phyloP scores from a whole-genome alignment of 2,329 filamentous ascomycete genomes.

The Hypoxylon sp. region DNA sequence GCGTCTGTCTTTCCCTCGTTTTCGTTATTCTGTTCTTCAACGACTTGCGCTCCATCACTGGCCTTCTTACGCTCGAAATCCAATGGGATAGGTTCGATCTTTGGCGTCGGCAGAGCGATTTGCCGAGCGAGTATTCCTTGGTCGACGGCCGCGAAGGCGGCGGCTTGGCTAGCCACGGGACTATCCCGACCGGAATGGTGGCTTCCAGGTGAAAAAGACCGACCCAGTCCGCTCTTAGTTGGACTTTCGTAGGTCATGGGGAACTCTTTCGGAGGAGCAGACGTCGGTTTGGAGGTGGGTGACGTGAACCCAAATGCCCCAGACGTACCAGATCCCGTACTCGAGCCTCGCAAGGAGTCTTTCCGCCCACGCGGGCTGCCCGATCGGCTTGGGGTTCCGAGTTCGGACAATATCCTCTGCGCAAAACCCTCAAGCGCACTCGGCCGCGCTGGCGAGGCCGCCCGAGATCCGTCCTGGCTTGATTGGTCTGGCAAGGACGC shows the following conservation, averaged over 20 bases:
- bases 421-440: constrained; percentile 73
- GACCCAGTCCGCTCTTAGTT: constrained; percentile 50
- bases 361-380: constrained; percentile 66
- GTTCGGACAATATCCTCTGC: constrained; percentile 73
- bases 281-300: constrained; percentile 55
- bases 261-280: constrained; percentile 61
- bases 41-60: constrained; percentile 37
- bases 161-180: constrained; percentile 65
- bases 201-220: constrained; percentile 61
- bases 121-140: constrained; percentile 71
- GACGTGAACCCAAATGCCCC: constrained; percentile 53
- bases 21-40: constrained; percentile 49
- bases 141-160: constrained; percentile 74
- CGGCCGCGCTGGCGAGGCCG: constrained; percentile 66
- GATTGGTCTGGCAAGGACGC: constrained; percentile 58
- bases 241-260: constrained; percentile 58
- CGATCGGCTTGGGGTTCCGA: constrained; percentile 68
- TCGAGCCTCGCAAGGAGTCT: constrained; percentile 57
- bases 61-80: constrained; percentile 56
- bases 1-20: constrained; percentile 48
- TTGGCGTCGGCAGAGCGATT: constrained; percentile 64
- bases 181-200: constrained; percentile 52
- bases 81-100: constrained; percentile 64
- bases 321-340: constrained; percentile 47
- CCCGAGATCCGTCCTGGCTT: constrained; percentile 63